phyloP scores from a whole-genome alignment of 306 rosid genomes.

The Quercus bicolor region DNA sequence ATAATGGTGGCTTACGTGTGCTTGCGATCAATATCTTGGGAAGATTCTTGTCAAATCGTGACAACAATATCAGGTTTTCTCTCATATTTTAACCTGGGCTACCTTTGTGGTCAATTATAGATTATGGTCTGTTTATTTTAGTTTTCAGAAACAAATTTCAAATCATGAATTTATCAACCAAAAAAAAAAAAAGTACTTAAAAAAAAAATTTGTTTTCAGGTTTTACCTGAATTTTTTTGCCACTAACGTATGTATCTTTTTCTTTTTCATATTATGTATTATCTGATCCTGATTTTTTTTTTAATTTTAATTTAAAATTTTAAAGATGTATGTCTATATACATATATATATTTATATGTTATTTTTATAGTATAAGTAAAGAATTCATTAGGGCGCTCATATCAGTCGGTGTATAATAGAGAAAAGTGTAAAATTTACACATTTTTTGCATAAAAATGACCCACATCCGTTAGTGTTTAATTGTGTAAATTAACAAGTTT shows the following conservation, averaged over 20 bases:
- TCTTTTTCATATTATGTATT: neutral
- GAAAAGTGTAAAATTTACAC: too few relatives aligned
- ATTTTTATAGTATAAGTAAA: too few relatives aligned
- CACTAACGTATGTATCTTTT: neutral
- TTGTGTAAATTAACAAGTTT: too few relatives aligned
- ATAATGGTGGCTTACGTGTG: slow-evolving; percentile 93
- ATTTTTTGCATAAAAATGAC: too few relatives aligned
- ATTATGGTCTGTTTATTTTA: neutral
- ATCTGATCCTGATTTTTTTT: neutral
- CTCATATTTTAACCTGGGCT: neutral
- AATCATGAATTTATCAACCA: neutral
- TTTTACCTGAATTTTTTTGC: slow-evolving; percentile 1
- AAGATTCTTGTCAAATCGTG: slow-evolving; percentile 94
- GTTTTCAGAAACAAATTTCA: neutral
- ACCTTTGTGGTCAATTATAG: neutral
- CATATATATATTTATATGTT: too few relatives aligned
- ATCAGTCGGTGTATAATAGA: too few relatives aligned
- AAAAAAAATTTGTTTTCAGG: neutral
- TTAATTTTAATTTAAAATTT: too few relatives aligned
- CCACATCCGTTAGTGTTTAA: too few relatives aligned
- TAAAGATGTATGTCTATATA: too few relatives aligned
- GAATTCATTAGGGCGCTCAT: too few relatives aligned
- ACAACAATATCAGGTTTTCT: slow-evolving; percentile 93
- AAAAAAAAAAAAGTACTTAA: too few relatives aligned
- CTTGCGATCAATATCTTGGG: slow-evolving; percentile 97